Conservation (phyloP, 176 grass and related monocot genomes). For the Hordeum marinum region DNA sequence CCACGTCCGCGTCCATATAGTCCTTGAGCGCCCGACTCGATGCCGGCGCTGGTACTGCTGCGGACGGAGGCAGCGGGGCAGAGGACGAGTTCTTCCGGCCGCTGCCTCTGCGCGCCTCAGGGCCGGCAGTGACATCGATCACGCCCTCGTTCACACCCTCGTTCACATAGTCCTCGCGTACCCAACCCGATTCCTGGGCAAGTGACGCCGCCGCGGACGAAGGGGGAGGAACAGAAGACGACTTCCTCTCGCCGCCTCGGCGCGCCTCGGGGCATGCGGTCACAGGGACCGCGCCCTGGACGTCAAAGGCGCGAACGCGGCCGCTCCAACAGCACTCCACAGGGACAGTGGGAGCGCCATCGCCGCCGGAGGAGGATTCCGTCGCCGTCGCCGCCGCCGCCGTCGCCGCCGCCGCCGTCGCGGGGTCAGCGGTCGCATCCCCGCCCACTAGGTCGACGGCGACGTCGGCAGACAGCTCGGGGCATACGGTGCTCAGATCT, state of each 20-base stretch:
- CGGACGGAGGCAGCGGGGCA: background rate
- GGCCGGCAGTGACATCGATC: background rate
- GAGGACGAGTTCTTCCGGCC: background rate
- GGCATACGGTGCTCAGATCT: constrained; percentile 44
- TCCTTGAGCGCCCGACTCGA: background rate
- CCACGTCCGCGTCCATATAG: background rate
- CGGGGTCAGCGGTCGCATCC: background rate
- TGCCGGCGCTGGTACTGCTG: background rate
- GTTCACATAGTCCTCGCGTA: background rate
- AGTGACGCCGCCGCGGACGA: background rate
- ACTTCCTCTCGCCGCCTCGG: background rate
- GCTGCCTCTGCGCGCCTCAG: background rate
- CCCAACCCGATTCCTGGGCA: background rate
- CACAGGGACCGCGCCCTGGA: background rate
- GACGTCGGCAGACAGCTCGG: background rate
- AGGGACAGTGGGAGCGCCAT: background rate
- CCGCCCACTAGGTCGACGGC: background rate
- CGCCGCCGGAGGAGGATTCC: background rate
- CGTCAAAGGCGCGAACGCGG: constrained; percentile 22
- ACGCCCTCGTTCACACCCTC: background rate
- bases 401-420: background rate
- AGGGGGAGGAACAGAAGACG: background rate
- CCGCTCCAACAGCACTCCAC: constrained; percentile 26
- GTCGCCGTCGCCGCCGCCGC: background rate
- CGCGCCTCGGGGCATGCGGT: background rate